phyloP scores from a whole-genome alignment of 495 filamentous ascomycete species.

The Penicillium cinerascens region DNA sequence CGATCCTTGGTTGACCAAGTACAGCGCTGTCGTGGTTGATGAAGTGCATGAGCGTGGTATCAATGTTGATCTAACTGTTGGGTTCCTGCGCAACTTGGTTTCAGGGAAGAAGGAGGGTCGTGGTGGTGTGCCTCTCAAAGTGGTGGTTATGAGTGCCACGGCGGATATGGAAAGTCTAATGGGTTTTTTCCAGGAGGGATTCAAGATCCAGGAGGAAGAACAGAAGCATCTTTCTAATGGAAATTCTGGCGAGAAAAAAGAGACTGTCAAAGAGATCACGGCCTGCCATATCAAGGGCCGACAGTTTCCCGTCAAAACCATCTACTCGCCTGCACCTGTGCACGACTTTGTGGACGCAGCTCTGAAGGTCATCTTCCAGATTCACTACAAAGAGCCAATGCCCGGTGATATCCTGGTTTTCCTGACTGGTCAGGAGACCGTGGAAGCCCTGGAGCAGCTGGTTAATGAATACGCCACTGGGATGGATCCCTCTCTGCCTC shows the following conservation, averaged over 20 bases:
- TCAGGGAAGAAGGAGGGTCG: slow-evolving; percentile 53
- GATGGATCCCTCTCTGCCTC: slow-evolving; percentile 71
- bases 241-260: not conserved
- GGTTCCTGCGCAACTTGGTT: slow-evolving; percentile 77
- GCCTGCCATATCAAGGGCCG: slow-evolving; percentile 80
- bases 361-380: slow-evolving; percentile 80
- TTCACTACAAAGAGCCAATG: slow-evolving; percentile 81
- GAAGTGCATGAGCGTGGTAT: slow-evolving; percentile 96
- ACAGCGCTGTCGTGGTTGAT: slow-evolving; percentile 89
- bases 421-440: slow-evolving; percentile 88
- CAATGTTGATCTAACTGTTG: slow-evolving; percentile 88
- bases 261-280: slow-evolving; percentile 32
- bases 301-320: slow-evolving; percentile 78
- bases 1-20: slow-evolving; percentile 77
- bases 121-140: slow-evolving; percentile 73
- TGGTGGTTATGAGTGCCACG: slow-evolving; percentile 96
- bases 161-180: slow-evolving; percentile 76
- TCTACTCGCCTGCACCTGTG: slow-evolving; percentile 72
- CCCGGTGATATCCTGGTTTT: slow-evolving; percentile 95
- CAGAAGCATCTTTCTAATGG: slow-evolving; percentile 15
- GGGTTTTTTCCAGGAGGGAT: slow-evolving; percentile 64
- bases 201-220: slow-evolving; percentile 11
- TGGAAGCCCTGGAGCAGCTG: slow-evolving; percentile 74
- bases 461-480: slow-evolving; percentile 73
- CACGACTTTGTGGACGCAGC: slow-evolving; percentile 80